Conservation (phyloP, 805 yeast genomes). For the Pichia phayaonensis region DNA sequence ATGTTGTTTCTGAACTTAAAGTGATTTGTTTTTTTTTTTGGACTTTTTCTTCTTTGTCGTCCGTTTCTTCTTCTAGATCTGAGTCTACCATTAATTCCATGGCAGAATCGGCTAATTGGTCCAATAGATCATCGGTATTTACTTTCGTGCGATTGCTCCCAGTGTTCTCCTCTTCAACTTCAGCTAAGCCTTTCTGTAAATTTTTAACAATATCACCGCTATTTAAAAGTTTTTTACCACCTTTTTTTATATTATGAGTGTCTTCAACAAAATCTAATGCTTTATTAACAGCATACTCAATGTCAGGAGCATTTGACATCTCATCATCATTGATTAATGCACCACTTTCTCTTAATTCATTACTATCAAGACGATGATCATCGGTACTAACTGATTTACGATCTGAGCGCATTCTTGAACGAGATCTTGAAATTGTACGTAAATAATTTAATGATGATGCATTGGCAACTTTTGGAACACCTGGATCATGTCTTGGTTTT, state of each 20-base stretch:
- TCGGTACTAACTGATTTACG: conserved; percentile 26
- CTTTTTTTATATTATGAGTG: conserved; percentile 16
- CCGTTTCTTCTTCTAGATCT: conserved; percentile 2
- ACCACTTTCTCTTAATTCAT: conserved; percentile 47
- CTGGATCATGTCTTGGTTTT: conserved; percentile 34
- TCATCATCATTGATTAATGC: conserved; percentile 46
- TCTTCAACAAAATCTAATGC: conserved; percentile 32
- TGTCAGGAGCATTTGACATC: conserved; percentile 37
- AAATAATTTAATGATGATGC: conserved; percentile 45
- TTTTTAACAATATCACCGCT: conserved; percentile 16
- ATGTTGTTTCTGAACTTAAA: no score
- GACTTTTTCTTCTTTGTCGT: background rate
- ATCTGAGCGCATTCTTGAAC: conserved; percentile 42
- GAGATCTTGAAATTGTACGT: conserved; percentile 58
- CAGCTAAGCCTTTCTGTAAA: conserved; percentile 14
- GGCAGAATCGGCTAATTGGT: conserved; percentile 12
- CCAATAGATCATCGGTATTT: conserved; percentile 8
- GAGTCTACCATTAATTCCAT: conserved; percentile 12
- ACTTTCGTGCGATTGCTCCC: conserved; percentile 14
- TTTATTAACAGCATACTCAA: conserved; percentile 42
- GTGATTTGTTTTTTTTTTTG: no score
- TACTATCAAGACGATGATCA: conserved; percentile 21
- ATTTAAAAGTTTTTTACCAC: conserved; percentile 13
- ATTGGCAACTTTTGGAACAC: conserved; percentile 18
- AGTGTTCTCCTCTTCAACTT: conserved; percentile 12